These are phyloP conservation scores for Scolecobasidium constrictum DNA, from an alignment of 2,329 filamentous ascomycete genomes.

Conservation along the genomic window DNA sequence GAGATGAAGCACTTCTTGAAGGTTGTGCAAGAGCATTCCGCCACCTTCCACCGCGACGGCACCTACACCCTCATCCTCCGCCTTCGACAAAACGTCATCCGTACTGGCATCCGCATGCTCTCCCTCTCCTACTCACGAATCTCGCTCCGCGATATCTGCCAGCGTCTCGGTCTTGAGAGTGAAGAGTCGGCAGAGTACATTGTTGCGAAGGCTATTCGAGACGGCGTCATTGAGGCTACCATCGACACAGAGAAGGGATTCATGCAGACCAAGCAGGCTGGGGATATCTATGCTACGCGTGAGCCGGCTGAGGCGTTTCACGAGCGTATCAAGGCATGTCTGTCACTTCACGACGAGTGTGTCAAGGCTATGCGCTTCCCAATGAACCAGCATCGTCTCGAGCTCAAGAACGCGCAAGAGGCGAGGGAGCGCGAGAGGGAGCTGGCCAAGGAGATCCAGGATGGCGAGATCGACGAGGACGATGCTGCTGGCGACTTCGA, in stretches of 20 bases:
- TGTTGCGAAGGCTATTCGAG: slow-evolving; percentile 94
- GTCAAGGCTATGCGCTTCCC: slow-evolving; percentile 99
- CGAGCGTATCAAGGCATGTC: slow-evolving; percentile 84
- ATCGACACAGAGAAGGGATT: slow-evolving; percentile 83
- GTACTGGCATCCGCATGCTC: slow-evolving; percentile 98
- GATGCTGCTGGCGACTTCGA: slow-evolving; percentile 95
- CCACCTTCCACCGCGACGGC: slow-evolving; percentile 82
- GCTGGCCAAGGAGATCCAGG: slow-evolving; percentile 97
- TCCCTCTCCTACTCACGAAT: slow-evolving; percentile 96
- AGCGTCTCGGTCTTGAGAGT: slow-evolving; percentile 82
- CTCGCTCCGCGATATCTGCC: slow-evolving; percentile 92
- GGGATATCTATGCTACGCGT: slow-evolving; percentile 88
- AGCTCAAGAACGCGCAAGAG: slow-evolving; percentile 96
- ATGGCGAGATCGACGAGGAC: slow-evolving; percentile 92
- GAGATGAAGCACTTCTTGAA: slow-evolving; percentile 90
- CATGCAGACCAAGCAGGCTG: slow-evolving; percentile 93
- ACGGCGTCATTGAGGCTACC: slow-evolving; percentile 90
- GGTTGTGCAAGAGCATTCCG: slow-evolving; percentile 68
- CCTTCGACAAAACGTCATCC: slow-evolving; percentile 96
- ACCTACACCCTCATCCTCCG: slow-evolving; percentile 94
- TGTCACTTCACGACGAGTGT: slow-evolving; percentile 90
- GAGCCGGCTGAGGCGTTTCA: slow-evolving; percentile 97
- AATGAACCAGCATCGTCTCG: slow-evolving; percentile 96
- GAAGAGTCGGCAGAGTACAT: slow-evolving; percentile 99
- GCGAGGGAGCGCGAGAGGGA: slow-evolving; percentile 94